Evolutionary conservation across 2,329 filamentous ascomycete genomes (phyloP).

Genomic region (Diplodia scrobiculata): DNA sequence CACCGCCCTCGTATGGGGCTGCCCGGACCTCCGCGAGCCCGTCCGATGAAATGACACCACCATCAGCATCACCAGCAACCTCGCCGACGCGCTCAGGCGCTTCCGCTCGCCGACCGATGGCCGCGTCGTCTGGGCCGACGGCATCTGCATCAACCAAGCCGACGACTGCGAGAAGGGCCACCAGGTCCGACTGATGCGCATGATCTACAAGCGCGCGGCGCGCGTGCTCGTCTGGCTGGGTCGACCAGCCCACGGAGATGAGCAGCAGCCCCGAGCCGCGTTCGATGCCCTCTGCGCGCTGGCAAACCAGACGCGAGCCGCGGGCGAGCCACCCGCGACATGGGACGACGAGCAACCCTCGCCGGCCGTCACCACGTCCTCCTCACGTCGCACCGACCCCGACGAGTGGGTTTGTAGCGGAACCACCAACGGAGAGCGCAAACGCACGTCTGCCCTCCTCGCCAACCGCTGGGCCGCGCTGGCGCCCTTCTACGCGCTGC

Average conservation of each 20-base stretch:
- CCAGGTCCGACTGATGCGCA: conserved; percentile 31
- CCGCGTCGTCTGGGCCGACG: conserved; percentile 31
- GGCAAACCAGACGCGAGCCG: neutral
- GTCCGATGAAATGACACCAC: conserved; percentile 1
- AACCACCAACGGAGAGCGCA: neutral
- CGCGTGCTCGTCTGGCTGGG: conserved; percentile 32
- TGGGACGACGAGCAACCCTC: neutral
- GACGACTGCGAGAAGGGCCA: conserved; percentile 25
- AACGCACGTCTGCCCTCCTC: neutral
- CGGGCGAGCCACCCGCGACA: neutral
- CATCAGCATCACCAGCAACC: neutral
- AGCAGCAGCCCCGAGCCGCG: neutral
- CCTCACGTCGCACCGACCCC: neutral
- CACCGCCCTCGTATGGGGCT: conserved; percentile 3
- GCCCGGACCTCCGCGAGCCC: neutral
- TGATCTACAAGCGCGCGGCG: conserved; percentile 29
- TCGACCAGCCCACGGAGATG: neutral
- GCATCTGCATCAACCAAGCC: conserved; percentile 32
- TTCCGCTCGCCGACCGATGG: neutral
- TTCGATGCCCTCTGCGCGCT: conserved; percentile 7
- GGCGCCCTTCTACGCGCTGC: neutral
- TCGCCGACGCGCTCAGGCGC: neutral
- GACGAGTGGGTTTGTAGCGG: neutral
- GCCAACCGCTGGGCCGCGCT: neutral
- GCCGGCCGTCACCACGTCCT: neutral